These are phyloP conservation scores for Penicillium sp. DNA, from an alignment of 2,329 filamentous ascomycete species.

Conservation along the genomic window DNA sequence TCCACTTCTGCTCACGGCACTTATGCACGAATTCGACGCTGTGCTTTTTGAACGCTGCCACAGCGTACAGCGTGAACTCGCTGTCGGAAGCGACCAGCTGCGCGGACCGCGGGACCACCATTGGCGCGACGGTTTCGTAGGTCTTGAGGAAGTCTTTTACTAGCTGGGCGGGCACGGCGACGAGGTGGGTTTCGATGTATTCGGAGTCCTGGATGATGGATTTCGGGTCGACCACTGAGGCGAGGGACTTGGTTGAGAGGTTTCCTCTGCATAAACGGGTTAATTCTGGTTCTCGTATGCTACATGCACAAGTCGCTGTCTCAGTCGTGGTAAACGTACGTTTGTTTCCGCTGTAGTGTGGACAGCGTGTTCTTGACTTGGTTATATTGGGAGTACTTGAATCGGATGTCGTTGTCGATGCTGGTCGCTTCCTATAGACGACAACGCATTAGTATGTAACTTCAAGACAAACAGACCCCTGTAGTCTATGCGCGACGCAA, in stretches of 20 bases:
- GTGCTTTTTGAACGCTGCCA: conserved; percentile 92
- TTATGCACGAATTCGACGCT: conserved; percentile 85
- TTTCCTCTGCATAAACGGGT: conserved; percentile 63
- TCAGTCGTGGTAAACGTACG: conserved; percentile 52
- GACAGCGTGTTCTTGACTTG: conserved; percentile 80
- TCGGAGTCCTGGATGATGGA: conserved; percentile 85
- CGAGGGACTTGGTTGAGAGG: conserved; percentile 87
- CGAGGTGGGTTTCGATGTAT: conserved; percentile 91
- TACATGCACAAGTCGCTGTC: neutral
- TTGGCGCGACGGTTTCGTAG: conserved; percentile 84
- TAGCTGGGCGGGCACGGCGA: conserved; percentile 76
- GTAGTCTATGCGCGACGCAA: neutral
- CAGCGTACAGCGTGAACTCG: conserved; percentile 83
- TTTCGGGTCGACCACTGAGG: conserved; percentile 78
- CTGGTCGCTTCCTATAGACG: conserved; percentile 72
- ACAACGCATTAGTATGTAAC: neutral
- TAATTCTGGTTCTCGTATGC: conserved; percentile 1
- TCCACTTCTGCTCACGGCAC: conserved; percentile 89
- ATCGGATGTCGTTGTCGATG: conserved; percentile 93
- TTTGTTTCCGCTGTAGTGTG: conserved; percentile 80
- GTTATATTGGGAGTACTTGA: conserved; percentile 93
- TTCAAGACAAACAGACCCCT: neutral
- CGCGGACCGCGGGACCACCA: conserved; percentile 91
- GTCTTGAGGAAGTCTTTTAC: conserved; percentile 84
- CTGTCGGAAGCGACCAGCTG: conserved; percentile 77